A percentile compares a stretch with the other conserved stretches of the same genome.
These are phyloP conservation scores for Begonia peltatifolia DNA, from an alignment of 306 rosid genomes.

Conservation along the genomic window DNA sequence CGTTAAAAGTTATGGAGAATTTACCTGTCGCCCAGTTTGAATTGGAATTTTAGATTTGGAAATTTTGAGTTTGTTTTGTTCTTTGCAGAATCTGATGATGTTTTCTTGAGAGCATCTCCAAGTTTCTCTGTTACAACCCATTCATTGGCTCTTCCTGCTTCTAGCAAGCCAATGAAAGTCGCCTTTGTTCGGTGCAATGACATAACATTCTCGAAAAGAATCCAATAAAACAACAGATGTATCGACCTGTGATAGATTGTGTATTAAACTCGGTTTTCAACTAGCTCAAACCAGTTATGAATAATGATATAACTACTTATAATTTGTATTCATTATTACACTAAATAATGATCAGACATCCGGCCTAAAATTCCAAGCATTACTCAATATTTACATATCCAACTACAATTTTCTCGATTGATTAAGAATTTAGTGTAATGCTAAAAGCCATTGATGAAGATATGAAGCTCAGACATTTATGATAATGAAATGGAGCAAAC, in stretches of 20 bases:
- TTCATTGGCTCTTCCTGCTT: conserved; percentile 52
- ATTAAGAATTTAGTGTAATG: neutral
- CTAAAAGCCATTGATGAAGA: neutral
- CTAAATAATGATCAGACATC: too few species aligned
- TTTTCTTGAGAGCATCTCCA: conserved; percentile 42
- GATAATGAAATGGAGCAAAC: conserved; percentile 8
- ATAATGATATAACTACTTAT: too few species aligned
- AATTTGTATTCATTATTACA: too few species aligned
- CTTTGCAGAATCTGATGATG: conserved; percentile 34
- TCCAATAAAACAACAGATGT: conserved; percentile 56
- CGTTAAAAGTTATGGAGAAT: neutral
- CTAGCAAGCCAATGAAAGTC: conserved; percentile 39
- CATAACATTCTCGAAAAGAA: conserved; percentile 64
- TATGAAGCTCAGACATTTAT: too few species aligned
- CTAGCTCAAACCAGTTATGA: too few species aligned
- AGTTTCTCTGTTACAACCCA: conserved; percentile 70
- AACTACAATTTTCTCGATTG: neutral
- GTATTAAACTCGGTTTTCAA: too few species aligned
- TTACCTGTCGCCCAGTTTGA: conserved; percentile 37
- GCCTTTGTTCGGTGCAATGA: conserved; percentile 59
- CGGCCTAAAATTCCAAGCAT: too few species aligned
- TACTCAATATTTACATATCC: too few species aligned
- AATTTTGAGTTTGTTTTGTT: conserved; percentile 20
- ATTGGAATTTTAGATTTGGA: conserved; percentile 16
- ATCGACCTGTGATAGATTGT: conserved; percentile 27